phyloP scores from a whole-genome alignment of 768 basidiomycete species.

The Auricularia heimuer region DNA sequence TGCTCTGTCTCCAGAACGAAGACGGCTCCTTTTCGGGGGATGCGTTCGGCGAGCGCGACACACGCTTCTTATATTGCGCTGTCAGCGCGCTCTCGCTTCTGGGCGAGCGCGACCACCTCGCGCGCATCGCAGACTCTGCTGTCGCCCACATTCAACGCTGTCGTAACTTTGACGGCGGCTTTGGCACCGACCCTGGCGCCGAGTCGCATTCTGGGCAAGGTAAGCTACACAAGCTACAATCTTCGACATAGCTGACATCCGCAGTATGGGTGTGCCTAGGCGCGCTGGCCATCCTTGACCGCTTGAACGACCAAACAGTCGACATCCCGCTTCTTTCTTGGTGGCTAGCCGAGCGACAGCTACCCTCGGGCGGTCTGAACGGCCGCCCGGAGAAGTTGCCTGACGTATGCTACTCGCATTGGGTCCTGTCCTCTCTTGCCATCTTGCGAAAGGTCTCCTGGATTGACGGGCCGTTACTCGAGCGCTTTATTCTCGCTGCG shows the following conservation, averaged over 20 bases:
- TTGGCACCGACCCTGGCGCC: slow-evolving; percentile 72
- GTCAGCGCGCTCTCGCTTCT: slow-evolving; percentile 74
- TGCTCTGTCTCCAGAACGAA: slow-evolving; percentile 73
- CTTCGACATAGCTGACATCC: too few species aligned
- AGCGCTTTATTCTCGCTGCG: not conserved
- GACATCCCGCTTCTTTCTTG: slow-evolving; percentile 74
- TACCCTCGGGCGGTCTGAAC: slow-evolving; percentile 89
- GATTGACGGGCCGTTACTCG: slow-evolving; percentile 70
- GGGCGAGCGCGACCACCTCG: slow-evolving; percentile 58
- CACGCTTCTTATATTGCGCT: slow-evolving; percentile 86
- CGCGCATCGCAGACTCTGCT: slow-evolving; percentile 42
- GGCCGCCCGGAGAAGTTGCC: slow-evolving; percentile 97
- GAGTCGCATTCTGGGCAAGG: slow-evolving; percentile 93
- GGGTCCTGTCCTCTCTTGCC: slow-evolving; percentile 83
- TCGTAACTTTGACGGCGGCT: slow-evolving; percentile 93
- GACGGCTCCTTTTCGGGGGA: slow-evolving; percentile 90
- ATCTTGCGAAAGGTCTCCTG: slow-evolving; percentile 75
- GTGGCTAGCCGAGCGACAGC: slow-evolving; percentile 92
- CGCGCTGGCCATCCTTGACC: slow-evolving; percentile 77
- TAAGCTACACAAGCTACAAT: slow-evolving; percentile 20
- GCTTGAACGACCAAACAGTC: slow-evolving; percentile 51
- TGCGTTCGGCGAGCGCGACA: slow-evolving; percentile 83
- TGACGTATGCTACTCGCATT: slow-evolving; percentile 97
- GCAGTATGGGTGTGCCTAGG: slow-evolving; percentile 86
- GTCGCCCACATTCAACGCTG: slow-evolving; percentile 67